A percentile compares a stretch with the other conserved stretches of the same genome.
Conservation (phyloP, 1,284 basidiomycete genomes). For the Exobasidium cylindrosporum region DNA sequence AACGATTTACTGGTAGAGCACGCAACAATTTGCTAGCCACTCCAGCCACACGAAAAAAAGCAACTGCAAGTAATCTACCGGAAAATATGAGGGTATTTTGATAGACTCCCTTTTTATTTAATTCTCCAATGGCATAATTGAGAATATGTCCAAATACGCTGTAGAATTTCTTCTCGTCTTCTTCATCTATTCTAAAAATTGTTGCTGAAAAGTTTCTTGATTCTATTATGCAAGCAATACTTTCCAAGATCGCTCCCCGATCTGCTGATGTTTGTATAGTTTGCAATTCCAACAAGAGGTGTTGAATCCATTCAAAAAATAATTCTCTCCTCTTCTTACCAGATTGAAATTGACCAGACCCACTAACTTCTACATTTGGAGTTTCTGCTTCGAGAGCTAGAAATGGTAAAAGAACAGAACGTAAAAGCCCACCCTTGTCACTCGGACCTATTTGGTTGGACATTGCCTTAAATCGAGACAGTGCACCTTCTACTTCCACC, state of each 20-base stretch:
- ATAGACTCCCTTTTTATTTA: conserved; percentile 53
- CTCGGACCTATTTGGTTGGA: conserved; percentile 1
- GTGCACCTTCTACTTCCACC: conserved; percentile 43
- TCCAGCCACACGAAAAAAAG: conserved; percentile 43
- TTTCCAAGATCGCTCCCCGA: conserved; percentile 48
- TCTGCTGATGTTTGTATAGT: conserved; percentile 49
- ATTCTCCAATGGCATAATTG: conserved; percentile 47
- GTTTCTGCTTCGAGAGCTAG: conserved; percentile 49
- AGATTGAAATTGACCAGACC: conserved; percentile 24
- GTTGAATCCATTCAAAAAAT: conserved; percentile 51
- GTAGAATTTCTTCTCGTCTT: conserved; percentile 39
- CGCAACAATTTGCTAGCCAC: conserved; percentile 48
- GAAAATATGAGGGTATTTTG: conserved; percentile 52
- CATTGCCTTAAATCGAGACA: conserved; percentile 35
- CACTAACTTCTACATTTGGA: conserved; percentile 29
- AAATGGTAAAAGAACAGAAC: conserved; percentile 44
- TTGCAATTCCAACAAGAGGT: conserved; percentile 42
- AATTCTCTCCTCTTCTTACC: conserved; percentile 35
- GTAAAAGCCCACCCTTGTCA: conserved; percentile 42
- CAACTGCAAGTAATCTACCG: conserved; percentile 42
- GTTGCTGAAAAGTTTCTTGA: conserved; percentile 39
- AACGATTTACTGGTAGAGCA: conserved; percentile 46
- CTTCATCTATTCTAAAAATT: conserved; percentile 29
- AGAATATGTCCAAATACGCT: conserved; percentile 45
- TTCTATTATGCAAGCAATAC: conserved; percentile 50